phyloP scores from a whole-genome alignment of 345 rosid species.

The Gynandropsis gynandra region DNA sequence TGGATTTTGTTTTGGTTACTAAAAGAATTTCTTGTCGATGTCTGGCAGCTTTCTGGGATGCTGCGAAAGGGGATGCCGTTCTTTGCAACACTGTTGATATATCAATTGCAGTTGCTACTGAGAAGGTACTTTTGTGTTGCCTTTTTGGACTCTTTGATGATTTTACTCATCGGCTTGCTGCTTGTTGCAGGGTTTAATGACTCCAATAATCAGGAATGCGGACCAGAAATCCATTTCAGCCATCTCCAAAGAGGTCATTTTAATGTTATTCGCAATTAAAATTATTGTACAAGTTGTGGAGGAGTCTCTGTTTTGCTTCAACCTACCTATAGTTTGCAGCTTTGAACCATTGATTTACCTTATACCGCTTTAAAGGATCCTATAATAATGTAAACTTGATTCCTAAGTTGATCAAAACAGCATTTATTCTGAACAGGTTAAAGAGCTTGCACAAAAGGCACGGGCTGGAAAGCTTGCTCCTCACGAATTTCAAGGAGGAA shows the following conservation, averaged over 20 bases:
- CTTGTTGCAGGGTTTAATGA: slow-evolving; percentile 79
- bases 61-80: slow-evolving; percentile 61
- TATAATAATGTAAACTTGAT: neutral
- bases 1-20: slow-evolving; percentile 18
- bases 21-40: slow-evolving; percentile 19
- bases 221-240: slow-evolving; percentile 89
- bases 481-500: slow-evolving; percentile 92
- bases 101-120: slow-evolving; percentile 96
- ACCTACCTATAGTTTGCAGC: neutral
- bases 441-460: slow-evolving; percentile 92
- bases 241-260: slow-evolving; percentile 70
- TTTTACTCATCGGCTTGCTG: slow-evolving; percentile 21
- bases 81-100: slow-evolving; percentile 67
- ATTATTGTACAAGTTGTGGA: slow-evolving; percentile 7
- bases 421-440: slow-evolving; percentile 41
- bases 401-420: neutral
- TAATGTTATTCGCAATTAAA: slow-evolving; percentile 3
- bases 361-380: neutral
- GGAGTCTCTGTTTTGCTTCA: slow-evolving; percentile 15
- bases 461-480: slow-evolving; percentile 88
- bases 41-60: slow-evolving; percentile 76
- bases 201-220: slow-evolving; percentile 84
- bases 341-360: neutral
- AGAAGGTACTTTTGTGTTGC: slow-evolving; percentile 52
- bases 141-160: slow-evolving; percentile 12